Base-by-base conservation (phyloP, 208 protist genomes). In the Pavlovales sp. region DNA sequence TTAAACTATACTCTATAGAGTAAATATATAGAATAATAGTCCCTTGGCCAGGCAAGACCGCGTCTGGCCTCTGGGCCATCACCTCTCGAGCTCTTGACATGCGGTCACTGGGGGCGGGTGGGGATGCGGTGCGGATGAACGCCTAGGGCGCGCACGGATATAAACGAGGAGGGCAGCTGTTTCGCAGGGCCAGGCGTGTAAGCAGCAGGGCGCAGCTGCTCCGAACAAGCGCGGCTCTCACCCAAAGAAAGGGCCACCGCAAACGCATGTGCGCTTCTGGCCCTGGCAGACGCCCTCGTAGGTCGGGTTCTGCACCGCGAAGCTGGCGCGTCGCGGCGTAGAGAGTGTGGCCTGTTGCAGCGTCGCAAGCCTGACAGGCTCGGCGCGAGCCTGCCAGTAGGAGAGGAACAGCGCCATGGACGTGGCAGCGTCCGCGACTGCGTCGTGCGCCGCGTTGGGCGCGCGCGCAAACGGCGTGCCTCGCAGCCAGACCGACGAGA, bases 351-450 rank as follows among this genome's bases (percentile, higher is more conserved):
- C 57, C 57, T 71, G 14, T 28, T 71, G 57, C 57, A 71, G 5
- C 14, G 2, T 10, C 7, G 26, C 14, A 8, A 71, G 57, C 14
- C 32, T 8, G 22, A 28, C 57, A 10, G 26, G 26, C 2, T 71
- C 57, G 2, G 14, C 1, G 57, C 57, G 5, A 10, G 57, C 57
- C 7, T 2, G 14, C 22, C 57, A 71, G 79, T 67, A 83, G 8
- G 41, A 10, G 79, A 39, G 79, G 42, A 83, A 83, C 32, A 83
- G 79, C 22, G 22, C 18, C 79, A 83, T 83, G 30, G 79, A 83
- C 30, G 28, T 39, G 40, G 42, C 34, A 1, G 79, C 79, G 41
- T 83, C 79, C 8, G 79, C 42, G 44, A 83, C 30, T 32, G 79
- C 79, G 42, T 83, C 79, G 79, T 83, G 79, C 20, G 42, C 40